These are phyloP conservation scores for Ichthyophonus hoferi DNA, from an alignment of 208 protist genomes.

Conservation along the genomic window DNA sequence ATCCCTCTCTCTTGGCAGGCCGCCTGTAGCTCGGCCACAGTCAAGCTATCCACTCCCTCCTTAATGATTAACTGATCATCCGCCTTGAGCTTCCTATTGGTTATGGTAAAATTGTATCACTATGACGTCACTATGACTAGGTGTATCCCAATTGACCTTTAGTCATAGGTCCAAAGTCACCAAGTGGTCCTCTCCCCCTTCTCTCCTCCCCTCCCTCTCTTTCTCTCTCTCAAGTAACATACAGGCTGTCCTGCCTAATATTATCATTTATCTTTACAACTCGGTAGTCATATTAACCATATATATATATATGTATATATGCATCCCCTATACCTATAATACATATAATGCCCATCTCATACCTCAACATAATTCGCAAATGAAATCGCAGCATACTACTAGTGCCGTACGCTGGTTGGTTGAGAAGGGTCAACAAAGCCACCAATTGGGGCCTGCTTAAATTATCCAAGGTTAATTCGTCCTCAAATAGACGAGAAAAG, in stretches of 20 bases:
- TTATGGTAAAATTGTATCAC: too few relatives aligned
- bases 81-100: slow-evolving; percentile 28
- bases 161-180: too few relatives aligned
- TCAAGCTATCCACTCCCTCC: slow-evolving; percentile 38
- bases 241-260: too few relatives aligned
- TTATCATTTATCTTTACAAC: too few relatives aligned
- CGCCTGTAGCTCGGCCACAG: slow-evolving; percentile 31
- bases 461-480: slow-evolving; percentile 67
- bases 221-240: too few relatives aligned
- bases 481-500: slow-evolving; percentile 61
- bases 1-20: slow-evolving; percentile 34
- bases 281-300: too few relatives aligned
- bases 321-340: not conserved
- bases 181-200: too few relatives aligned
- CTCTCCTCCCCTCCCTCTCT: too few relatives aligned
- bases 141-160: too few relatives aligned
- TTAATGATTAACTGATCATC: slow-evolving; percentile 49
- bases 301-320: too few relatives aligned
- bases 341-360: not conserved
- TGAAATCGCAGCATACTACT: slow-evolving; percentile 36
- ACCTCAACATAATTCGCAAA: slow-evolving; percentile 13
- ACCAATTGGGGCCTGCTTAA: slow-evolving; percentile 53
- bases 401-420: slow-evolving; percentile 25
- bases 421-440: slow-evolving; percentile 43
- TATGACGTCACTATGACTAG: too few relatives aligned